Conservation (phyloP, 495 filamentous ascomycete species). For the Aspergillus wentii region DNA sequence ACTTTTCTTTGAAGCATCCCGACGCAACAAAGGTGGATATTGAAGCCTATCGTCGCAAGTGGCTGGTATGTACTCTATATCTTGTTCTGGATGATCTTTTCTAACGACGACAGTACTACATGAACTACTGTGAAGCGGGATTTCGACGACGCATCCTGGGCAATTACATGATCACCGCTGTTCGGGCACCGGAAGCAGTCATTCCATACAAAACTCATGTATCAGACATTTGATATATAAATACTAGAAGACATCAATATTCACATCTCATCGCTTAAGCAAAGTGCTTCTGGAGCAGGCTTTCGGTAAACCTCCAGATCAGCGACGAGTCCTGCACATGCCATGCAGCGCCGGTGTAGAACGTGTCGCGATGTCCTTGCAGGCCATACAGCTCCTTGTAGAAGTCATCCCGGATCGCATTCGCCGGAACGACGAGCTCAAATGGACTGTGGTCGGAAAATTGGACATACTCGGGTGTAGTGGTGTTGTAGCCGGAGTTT, state of each 20-base stretch:
- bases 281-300: constrained; percentile 1
- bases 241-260: too few relatives aligned
- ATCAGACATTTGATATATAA: too few relatives aligned
- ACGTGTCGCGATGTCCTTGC: constrained; percentile 49
- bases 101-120: constrained; percentile 60
- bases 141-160: constrained; percentile 66
- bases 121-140: constrained; percentile 67
- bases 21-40: constrained; percentile 53
- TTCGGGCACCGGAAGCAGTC: constrained; percentile 6
- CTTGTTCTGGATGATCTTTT: not conserved
- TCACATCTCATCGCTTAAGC: too few relatives aligned
- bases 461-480: constrained; percentile 17
- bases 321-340: constrained; percentile 21
- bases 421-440: constrained; percentile 18
- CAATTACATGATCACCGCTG: constrained; percentile 58
- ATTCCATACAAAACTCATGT: constrained; percentile 4
- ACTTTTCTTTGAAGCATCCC: constrained; percentile 46
- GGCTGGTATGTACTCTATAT: constrained; percentile 44
- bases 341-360: constrained; percentile 46
- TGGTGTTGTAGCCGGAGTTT: constrained; percentile 10
- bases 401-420: constrained; percentile 42
- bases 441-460: constrained; percentile 23
- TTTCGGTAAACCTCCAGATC: constrained; percentile 28
- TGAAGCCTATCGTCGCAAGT: constrained; percentile 63
- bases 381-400: constrained; percentile 44